These are phyloP conservation scores for Solanum pimpinellifolium DNA, from an alignment of 257 asterid genomes.

Conservation along the genomic window DNA sequence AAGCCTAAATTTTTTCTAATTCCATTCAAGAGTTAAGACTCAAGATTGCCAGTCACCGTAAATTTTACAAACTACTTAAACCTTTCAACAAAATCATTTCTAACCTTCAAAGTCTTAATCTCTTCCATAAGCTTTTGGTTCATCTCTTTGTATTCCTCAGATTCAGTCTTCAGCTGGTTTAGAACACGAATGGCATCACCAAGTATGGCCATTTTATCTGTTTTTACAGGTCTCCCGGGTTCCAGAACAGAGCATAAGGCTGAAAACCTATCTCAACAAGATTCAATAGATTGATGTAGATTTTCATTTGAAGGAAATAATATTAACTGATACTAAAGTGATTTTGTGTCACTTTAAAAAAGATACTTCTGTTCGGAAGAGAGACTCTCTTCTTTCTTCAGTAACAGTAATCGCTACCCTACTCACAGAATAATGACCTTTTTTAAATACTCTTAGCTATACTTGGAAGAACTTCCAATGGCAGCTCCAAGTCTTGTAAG, in stretches of 20 bases:
- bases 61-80: not conserved
- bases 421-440: not conserved
- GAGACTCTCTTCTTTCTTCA: not conserved
- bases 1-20: not conserved
- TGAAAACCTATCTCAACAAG: conserved; percentile 35
- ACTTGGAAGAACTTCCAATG: not conserved
- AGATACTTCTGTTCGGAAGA: not conserved
- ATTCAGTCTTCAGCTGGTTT: conserved; percentile 50
- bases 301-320: not conserved
- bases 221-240: conserved; percentile 61
- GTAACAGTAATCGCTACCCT: not conserved
- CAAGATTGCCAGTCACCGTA: not conserved
- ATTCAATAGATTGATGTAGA: not conserved
- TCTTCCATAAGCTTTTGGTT: conserved; percentile 63
- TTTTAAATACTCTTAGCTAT: not conserved
- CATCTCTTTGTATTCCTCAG: conserved; percentile 35
- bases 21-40: not conserved
- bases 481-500: not conserved
- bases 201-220: conserved; percentile 64
- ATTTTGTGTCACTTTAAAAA: not conserved
- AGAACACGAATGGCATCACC: conserved; percentile 56
- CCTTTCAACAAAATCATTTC: not conserved
- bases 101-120: conserved; percentile 63
- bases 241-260: conserved; percentile 53
- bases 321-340: not conserved